Conservation (phyloP, 495 filamentous ascomycete species). For the Pyrenula massariospora region DNA sequence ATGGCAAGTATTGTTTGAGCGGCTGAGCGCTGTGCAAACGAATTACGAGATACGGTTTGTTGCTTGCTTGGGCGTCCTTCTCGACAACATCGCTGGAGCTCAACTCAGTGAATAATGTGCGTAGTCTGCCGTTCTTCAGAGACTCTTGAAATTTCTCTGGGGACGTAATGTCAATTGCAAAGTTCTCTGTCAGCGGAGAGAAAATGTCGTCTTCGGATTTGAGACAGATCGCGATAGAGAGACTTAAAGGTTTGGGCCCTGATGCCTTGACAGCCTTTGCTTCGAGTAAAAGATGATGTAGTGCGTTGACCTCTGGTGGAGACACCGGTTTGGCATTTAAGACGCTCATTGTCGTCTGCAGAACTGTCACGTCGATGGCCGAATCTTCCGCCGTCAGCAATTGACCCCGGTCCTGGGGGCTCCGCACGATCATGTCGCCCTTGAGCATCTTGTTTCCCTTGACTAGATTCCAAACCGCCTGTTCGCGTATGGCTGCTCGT, state of each 20-base stretch:
- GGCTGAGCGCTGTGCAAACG: conserved; percentile 58
- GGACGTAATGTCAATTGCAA: conserved; percentile 65
- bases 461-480: conserved; percentile 91
- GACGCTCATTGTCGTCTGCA: conserved; percentile 93
- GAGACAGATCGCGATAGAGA: conserved; percentile 70
- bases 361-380: conserved; percentile 75
- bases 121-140: conserved; percentile 49
- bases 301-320: conserved; percentile 52
- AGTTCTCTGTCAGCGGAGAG: conserved; percentile 69
- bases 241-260: conserved; percentile 54
- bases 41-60: conserved; percentile 58
- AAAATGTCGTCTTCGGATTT: conserved; percentile 48
- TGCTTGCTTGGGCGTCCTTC: conserved; percentile 46
- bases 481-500: conserved; percentile 60
- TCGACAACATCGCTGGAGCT: conserved; percentile 76
- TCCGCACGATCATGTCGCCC: conserved; percentile 86
- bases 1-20: conserved; percentile 17
- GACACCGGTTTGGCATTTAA: conserved; percentile 64
- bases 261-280: conserved; percentile 68
- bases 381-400: conserved; percentile 88
- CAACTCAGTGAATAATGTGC: conserved; percentile 80
- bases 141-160: conserved; percentile 50
- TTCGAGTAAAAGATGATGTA: conserved; percentile 80
- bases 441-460: conserved; percentile 84
- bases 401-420: conserved; percentile 69